A percentile compares a stretch with the other conserved stretches of the same genome.
phyloP scores from a whole-genome alignment of 1,284 basidiomycete genomes.

The Marasmius sp. region DNA sequence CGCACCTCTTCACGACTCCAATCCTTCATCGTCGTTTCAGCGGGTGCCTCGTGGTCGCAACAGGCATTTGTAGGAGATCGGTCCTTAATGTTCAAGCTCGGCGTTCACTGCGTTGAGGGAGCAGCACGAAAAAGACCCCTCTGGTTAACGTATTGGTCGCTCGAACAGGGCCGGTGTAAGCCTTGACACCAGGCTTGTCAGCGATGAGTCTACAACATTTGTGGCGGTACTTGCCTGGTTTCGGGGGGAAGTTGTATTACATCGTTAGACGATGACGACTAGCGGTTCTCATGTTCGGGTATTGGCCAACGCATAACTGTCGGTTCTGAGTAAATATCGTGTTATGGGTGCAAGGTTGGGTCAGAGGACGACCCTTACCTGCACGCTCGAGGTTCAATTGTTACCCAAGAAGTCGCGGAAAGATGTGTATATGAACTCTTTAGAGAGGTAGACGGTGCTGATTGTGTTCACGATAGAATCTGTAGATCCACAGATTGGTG shows the following conservation, averaged over 20 bases:
- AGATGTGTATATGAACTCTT: slow-evolving; percentile 59
- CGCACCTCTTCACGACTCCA: slow-evolving; percentile 35
- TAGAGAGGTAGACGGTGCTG: slow-evolving; percentile 33
- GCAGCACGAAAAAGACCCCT: slow-evolving; percentile 32
- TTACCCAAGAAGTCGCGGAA: slow-evolving; percentile 54
- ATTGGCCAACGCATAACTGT: slow-evolving; percentile 50
- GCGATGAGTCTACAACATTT: slow-evolving; percentile 22
- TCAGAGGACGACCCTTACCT: neutral
- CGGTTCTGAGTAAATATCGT: slow-evolving; percentile 38
- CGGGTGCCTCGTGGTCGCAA: slow-evolving; percentile 31
- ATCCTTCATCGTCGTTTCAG: slow-evolving; percentile 39
- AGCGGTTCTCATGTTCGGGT: slow-evolving; percentile 38
- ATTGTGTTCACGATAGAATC: slow-evolving; percentile 28
- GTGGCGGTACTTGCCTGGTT: slow-evolving; percentile 35
- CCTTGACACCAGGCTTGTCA: slow-evolving; percentile 5
- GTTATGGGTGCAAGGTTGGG: slow-evolving; percentile 17
- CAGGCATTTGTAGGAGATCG: slow-evolving; percentile 34
- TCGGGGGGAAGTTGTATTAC: slow-evolving; percentile 38
- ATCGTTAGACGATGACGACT: neutral
- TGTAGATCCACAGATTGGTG: slow-evolving; percentile 26
- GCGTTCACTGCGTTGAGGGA: slow-evolving; percentile 35
- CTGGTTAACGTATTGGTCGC: slow-evolving; percentile 34
- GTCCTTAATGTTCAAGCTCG: no score
- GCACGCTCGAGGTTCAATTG: slow-evolving; percentile 37
- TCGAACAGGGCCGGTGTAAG: slow-evolving; percentile 10